phyloP scores from a whole-genome alignment of 108 stramenopile genomes.

The Fragilariopsis cylindrus region DNA sequence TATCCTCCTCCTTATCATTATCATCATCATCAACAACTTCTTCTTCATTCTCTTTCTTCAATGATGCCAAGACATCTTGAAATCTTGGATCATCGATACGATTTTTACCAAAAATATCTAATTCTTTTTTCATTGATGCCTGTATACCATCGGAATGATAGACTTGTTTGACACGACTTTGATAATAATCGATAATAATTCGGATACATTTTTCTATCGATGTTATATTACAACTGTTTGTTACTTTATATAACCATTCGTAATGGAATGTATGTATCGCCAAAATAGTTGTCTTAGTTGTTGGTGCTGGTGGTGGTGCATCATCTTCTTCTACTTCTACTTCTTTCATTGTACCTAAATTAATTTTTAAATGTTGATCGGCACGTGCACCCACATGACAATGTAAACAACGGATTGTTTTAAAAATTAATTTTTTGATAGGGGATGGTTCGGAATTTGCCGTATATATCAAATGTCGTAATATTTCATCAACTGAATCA shows the following conservation, averaged over 20 bases:
- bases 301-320: neutral
- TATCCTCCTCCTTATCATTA: neutral
- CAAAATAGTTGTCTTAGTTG: neutral
- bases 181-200: neutral
- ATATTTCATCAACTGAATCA: neutral
- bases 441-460: neutral
- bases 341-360: neutral
- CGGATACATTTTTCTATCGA: neutral
- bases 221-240: neutral
- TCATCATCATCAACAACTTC: neutral
- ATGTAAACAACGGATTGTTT: neutral
- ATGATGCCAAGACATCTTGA: neutral
- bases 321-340: neutral
- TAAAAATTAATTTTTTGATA: neutral
- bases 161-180: constrained; percentile 1
- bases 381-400: constrained; percentile 1
- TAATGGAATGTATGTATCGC: neutral
- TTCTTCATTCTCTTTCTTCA: neutral
- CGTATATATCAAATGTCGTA: neutral
- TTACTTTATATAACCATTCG: neutral
- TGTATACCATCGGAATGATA: neutral
- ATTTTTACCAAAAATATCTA: neutral
- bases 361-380: neutral
- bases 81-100: neutral
- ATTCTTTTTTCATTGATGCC: neutral